Base-by-base conservation (phyloP, 805 yeast species). In the Phaffomyces antillensis region DNA sequence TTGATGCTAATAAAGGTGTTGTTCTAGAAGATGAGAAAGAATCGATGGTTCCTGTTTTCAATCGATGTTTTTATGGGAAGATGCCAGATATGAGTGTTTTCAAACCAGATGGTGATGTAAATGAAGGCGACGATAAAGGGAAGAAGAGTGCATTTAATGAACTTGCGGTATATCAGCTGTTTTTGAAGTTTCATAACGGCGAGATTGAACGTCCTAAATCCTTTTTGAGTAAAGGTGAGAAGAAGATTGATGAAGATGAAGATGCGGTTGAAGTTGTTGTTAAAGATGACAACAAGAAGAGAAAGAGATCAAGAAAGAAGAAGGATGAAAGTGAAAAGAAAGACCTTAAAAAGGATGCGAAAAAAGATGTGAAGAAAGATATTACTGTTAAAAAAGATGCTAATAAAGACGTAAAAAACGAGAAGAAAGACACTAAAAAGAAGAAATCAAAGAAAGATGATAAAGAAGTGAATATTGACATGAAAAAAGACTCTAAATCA, bases 31-130 rank as follows among this genome's bases (percentile, higher is more conserved):
- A 57, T 40, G 55, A 50, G 30, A 49, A 51, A 15, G 66, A 65
- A 38, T 44, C 53, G 3, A 56, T 66, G 41, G 46, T 52, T 1
- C 73, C 79, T 0, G 53, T 49, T 17, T 55, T 72, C 13, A 66
- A 64, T 30, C 61, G 56, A 40, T 61, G 76, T 1, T 41, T 70
- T 3, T 67, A 52, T 43, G 48, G 56, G 6, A 51, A 52, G 36
- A 67, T 68, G 70, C 56, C 56, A 10, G 25, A 41, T 13, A 45
- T 39, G 37, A 42, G 12, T 40, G 13, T 32, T 25, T n/a, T 37
- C 36, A 16, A 23, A 16, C 20, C 31, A 36, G 23, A 25, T 17
- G 16, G 10, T 26, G 13, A 13, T 34, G 16, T 33, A 20, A 28
- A 28, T 4, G 13, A 28, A 28, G 30, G 13, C 11, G 13, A 12